A percentile compares a stretch with the other conserved stretches of the same genome.
These are phyloP conservation scores for Lojkania enalia DNA, from an alignment of 2,329 filamentous ascomycete genomes.

Conservation along the genomic window DNA sequence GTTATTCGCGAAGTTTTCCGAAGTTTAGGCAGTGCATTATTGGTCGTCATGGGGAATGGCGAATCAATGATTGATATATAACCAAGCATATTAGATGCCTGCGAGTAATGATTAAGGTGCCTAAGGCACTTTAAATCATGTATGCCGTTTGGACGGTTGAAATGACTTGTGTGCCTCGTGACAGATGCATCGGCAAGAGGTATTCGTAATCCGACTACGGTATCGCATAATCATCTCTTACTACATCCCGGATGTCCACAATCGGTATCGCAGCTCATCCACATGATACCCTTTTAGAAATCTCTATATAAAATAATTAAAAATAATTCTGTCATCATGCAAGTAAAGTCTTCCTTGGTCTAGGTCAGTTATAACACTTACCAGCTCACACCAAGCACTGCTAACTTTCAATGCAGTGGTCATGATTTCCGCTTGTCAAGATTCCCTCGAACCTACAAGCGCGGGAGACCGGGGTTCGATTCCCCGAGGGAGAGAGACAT, in stretches of 20 bases:
- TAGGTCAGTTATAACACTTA: conserved; percentile 3
- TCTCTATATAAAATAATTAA: neutral
- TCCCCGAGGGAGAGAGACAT: conserved; percentile 6
- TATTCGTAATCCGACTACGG: too few species aligned
- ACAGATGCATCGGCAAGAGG: too few species aligned
- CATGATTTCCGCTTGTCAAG: conserved; percentile 20
- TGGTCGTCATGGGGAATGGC: too few species aligned
- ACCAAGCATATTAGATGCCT: too few species aligned
- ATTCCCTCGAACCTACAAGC: conserved; percentile 6
- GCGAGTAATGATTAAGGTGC: too few species aligned
- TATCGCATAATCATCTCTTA: neutral
- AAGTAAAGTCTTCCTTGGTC: conserved; percentile 8
- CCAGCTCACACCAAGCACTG: neutral
- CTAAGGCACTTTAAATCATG: too few species aligned
- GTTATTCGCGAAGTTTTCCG: too few species aligned
- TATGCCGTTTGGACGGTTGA: too few species aligned
- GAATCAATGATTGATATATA: too few species aligned
- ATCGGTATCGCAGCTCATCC: neutral
- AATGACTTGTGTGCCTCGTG: too few species aligned
- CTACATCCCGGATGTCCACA: neutral
- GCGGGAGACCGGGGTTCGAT: conserved; percentile 19
- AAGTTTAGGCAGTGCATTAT: too few species aligned
- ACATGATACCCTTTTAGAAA: neutral
- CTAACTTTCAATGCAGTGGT: conserved; percentile 9
- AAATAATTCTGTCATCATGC: neutral